Conservation (phyloP, 441 rosid genomes). For the Lepidium campestre region DNA sequence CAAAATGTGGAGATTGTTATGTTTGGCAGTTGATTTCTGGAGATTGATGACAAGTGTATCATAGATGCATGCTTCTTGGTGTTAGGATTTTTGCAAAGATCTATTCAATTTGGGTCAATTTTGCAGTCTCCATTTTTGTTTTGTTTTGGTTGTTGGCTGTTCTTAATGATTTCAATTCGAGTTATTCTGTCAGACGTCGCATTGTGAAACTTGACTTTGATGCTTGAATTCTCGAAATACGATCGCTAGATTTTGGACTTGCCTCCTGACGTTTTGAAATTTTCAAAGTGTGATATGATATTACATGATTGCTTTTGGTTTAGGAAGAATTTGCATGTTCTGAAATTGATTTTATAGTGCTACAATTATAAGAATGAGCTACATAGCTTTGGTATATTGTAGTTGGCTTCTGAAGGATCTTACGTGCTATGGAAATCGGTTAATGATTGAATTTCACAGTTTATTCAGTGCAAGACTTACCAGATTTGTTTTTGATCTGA, state of each 20-base stretch:
- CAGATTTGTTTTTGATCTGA: not conserved
- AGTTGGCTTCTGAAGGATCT: not conserved
- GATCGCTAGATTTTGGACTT: not conserved
- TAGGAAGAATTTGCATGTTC: not conserved
- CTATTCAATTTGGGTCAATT: not conserved
- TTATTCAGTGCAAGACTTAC: not conserved
- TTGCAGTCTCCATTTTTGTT: not conserved
- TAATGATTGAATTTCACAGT: not conserved
- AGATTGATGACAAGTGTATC: not conserved
- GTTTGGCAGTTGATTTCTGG: not conserved
- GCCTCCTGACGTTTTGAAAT: not conserved
- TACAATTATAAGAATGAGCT: not conserved
- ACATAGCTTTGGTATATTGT: not conserved
- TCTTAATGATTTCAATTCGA: not conserved
- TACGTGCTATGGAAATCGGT: not conserved
- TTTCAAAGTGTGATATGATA: not conserved
- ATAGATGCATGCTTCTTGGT: constrained; percentile 14
- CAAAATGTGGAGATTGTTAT: constrained; percentile 7
- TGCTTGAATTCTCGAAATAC: not conserved
- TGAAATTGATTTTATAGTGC: not conserved
- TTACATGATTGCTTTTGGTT: constrained; percentile 2
- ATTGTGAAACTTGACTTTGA: constrained; percentile 2
- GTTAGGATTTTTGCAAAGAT: not conserved
- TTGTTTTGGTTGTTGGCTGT: constrained; percentile 3
- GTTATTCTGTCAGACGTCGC: not conserved